Base-by-base conservation (phyloP, 1,284 basidiomycete species). In the Somion occarium region DNA sequence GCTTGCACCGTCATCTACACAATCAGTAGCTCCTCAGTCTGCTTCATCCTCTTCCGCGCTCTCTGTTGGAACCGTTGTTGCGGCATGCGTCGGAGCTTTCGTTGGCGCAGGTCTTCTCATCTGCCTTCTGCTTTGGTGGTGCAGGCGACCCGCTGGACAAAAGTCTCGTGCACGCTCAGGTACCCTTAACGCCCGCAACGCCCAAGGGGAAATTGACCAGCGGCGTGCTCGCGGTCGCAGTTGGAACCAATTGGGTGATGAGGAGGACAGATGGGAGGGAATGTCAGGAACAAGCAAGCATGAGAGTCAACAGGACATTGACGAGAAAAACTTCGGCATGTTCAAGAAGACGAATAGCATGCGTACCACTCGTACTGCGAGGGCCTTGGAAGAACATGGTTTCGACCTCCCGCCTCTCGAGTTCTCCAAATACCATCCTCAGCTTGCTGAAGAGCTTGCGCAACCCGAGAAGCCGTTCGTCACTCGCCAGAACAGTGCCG, bases 311-410 rank as follows among this genome's bases (percentile, higher is more conserved):
- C 50, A 50, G 22, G 62, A 63, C 26, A 50, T 51, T 43, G 63
- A 64, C 53, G 65, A 64, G 53, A 66, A 65, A 61, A 64, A 64
- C 55, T 64, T 66, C 50, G 52, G 56, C 46, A 81, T 88, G 82
- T 87, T 86, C 71, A 80, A 84, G 64, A 86, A 84, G 60, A 73
- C 72, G 3, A 74, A 75, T 3, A 82, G 80, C 58, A 64, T 78
- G 46, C 74, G 75, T 53, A 78, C 80, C 2, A 71, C 70, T 1
- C 67, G 64, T 4, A 63, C 64, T 39, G 54, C 30, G 51, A 62
- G 51, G 53, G 59, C 54, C 52, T 64, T 66, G 45, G 67, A 70
- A 50, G 69, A 70, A 44, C 67, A 72, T 54, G 51, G 59, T 3
- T 58, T 63, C 54, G 68, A 67, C 37, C 58, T 71, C 64, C 63